These are phyloP conservation scores for Alternaria arborescens DNA, from an alignment of 2,329 filamentous ascomycete species.

Conservation along the genomic window DNA sequence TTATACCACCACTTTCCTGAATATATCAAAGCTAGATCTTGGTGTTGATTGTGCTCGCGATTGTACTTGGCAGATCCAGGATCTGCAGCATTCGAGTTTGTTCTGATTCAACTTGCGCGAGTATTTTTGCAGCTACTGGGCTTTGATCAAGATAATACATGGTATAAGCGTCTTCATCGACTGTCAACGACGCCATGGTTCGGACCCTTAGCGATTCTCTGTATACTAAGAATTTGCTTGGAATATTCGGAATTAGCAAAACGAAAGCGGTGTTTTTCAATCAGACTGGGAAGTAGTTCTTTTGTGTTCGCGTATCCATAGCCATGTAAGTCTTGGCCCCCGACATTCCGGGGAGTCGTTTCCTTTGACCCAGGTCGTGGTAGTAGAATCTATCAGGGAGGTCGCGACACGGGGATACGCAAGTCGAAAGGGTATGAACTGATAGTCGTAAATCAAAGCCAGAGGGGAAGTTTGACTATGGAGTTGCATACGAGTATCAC, in stretches of 20 bases:
- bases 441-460: background rate
- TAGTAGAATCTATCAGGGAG: no score
- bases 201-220: background rate
- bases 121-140: background rate
- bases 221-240: background rate
- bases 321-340: background rate
- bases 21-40: background rate
- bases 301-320: background rate
- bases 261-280: background rate
- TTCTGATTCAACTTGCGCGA: background rate
- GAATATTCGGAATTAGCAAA: background rate
- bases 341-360: background rate
- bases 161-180: no score
- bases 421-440: no score
- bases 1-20: background rate
- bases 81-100: background rate
- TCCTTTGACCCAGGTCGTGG: background rate
- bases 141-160: background rate
- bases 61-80: background rate
- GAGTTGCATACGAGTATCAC: background rate
- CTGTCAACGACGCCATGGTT: background rate
- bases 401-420: background rate
- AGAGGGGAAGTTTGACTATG: background rate
- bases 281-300: background rate
- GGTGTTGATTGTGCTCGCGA: background rate